phyloP scores from a whole-genome alignment of 352 stramenopile species.

The Aphanomyces euteiches region DNA sequence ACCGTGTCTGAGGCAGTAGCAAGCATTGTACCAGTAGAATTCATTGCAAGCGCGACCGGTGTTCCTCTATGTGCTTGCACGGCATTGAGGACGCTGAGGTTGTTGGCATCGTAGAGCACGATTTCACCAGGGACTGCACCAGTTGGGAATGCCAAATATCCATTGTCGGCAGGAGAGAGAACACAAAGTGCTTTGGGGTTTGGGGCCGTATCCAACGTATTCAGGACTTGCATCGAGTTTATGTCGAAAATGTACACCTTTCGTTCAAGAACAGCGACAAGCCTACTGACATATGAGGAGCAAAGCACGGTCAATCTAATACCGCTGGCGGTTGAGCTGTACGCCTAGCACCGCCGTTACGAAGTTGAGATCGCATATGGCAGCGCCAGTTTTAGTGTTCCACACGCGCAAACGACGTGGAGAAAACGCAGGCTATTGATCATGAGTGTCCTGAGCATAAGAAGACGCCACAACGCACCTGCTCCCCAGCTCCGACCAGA shows the following conservation, averaged over 20 bases:
- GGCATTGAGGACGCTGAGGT: constrained; percentile 87
- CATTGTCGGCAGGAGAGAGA: constrained; percentile 82
- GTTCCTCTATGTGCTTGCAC: constrained; percentile 84
- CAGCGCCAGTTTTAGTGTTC: constrained; percentile 88
- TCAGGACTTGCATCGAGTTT: constrained; percentile 90
- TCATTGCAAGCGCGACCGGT: constrained; percentile 89
- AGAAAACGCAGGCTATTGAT: constrained; percentile 80
- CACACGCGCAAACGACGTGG: constrained; percentile 85
- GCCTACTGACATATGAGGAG: constrained; percentile 30
- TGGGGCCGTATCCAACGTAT: constrained; percentile 86
- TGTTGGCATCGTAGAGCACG: constrained; percentile 90
- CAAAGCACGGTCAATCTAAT: neutral
- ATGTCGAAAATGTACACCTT: constrained; percentile 94
- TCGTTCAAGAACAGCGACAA: constrained; percentile 83
- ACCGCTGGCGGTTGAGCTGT: constrained; percentile 88
- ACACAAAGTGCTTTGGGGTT: constrained; percentile 83
- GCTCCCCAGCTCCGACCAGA: constrained; percentile 85
- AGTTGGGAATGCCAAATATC: constrained; percentile 79
- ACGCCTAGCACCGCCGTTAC: constrained; percentile 85
- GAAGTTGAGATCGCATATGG: constrained; percentile 92
- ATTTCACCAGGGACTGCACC: constrained; percentile 81
- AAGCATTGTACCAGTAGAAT: constrained; percentile 75
- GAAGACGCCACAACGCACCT: constrained; percentile 44
- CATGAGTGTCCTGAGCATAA: neutral
- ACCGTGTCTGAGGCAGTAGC: constrained; percentile 89